Base-by-base conservation (phyloP, 2,329 filamentous ascomycete genomes). In the Piedraia hortae region DNA sequence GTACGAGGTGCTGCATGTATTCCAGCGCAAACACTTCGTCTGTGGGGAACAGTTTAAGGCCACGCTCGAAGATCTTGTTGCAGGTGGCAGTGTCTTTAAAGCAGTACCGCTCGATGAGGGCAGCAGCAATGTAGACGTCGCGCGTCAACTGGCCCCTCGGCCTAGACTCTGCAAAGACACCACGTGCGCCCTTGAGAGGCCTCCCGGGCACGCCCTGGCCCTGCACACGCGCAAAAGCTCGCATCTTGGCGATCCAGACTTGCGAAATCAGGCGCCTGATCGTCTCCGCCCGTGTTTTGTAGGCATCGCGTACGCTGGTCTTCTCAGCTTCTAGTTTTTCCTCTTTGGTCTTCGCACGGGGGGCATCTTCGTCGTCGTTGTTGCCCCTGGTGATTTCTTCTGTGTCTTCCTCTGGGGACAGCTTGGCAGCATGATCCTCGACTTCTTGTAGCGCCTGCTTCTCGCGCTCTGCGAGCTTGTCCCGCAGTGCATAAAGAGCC, bases 41-140 rank as follows among this genome's bases (percentile, higher is more conserved):
- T 21, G 88, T 75, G 0, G 82, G 82, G 39, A 93, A 97, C 7
- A 97, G 54, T 39, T 77, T 85, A 31, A 82, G 67, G 10, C 85
- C 85, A 20, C 82, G 71, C 42, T 97, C 85, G 33, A 93, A 89
- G 28, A 97, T 93, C 48, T 85, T 91, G 19, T 72, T 74, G n/a
- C n/a, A n/a, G 1, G 80, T 82, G 1, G 85, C 75, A 1, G 69
- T 62, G 36, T 93, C 85, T 39, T 89, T 85, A 46, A 97, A 97
- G 33, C 88, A 88, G 34, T 89, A 69, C 41, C 85, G 82, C 44
- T 97, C 85, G 38, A 97, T 73, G 27, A 89, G 56, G 9, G 88
- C 85, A 33, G 77, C 77, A 1, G 78, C 78, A 24, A 91, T 73
- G 40, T 97, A 97, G 4, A 91, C 75, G 41, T 93, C 85, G 35